phyloP scores from a whole-genome alignment of 345 rosid genomes.

The Firmiana major region DNA sequence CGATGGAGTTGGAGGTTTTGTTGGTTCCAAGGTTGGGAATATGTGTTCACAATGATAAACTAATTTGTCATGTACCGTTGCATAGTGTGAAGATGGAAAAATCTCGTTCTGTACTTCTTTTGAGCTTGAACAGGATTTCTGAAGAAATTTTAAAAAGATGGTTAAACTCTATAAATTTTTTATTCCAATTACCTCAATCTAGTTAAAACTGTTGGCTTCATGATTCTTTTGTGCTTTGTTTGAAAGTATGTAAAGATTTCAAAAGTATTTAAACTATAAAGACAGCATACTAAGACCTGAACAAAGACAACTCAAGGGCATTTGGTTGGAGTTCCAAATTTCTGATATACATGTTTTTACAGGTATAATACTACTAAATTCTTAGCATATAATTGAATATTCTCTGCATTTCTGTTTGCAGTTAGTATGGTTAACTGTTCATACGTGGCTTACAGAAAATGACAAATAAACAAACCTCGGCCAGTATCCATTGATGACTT shows the following conservation, averaged over 20 bases:
- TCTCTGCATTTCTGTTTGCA: too few relatives aligned
- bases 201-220: background rate
- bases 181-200: background rate
- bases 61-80: background rate
- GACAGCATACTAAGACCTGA: background rate
- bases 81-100: background rate
- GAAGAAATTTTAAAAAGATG: background rate
- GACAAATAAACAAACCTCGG: conserved; percentile 71
- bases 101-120: background rate
- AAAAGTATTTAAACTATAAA: background rate
- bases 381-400: background rate
- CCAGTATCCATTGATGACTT: conserved; percentile 64
- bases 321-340: background rate
- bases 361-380: background rate
- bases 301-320: background rate
- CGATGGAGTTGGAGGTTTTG: conserved; percentile 79
- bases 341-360: too few relatives aligned
- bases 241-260: background rate
- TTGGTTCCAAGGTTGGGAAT: conserved; percentile 78
- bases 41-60: conserved; percentile 24
- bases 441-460: conserved; percentile 38
- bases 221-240: background rate
- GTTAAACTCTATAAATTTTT: background rate
- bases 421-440: background rate
- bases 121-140: background rate